Conservation (phyloP, 805 yeast species). For the Kurtzmaniella fragi region DNA sequence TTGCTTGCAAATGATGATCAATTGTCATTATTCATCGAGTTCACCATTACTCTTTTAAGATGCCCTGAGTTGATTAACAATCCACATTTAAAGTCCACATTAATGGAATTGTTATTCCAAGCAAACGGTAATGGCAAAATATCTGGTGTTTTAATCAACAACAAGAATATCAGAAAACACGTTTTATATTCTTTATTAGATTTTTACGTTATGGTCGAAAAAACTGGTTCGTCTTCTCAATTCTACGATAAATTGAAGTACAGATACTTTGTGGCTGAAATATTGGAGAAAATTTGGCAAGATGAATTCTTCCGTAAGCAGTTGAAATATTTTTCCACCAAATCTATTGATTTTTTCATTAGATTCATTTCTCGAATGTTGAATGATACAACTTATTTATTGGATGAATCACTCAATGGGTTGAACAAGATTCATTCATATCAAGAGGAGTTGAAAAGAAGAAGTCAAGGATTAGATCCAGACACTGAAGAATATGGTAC, state of each 20-base stretch:
- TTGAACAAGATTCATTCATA: slow-evolving; percentile 71
- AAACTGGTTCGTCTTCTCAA: slow-evolving; percentile 91
- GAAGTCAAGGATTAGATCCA: slow-evolving; percentile 31
- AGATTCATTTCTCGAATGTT: slow-evolving; percentile 91
- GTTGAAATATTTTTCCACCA: slow-evolving; percentile 59
- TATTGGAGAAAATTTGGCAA: slow-evolving; percentile 81
- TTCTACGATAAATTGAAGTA: slow-evolving; percentile 94
- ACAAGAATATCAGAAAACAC: slow-evolving; percentile 58
- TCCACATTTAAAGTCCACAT: slow-evolving; percentile 85
- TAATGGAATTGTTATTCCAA: slow-evolving; percentile 71
- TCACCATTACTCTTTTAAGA: slow-evolving; percentile 69
- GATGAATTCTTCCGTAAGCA: slow-evolving; percentile 63
- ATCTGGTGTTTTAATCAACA: slow-evolving; percentile 57
- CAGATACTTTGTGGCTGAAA: slow-evolving; percentile 78
- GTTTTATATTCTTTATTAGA: slow-evolving; percentile 80
- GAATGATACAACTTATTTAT: slow-evolving; percentile 85
- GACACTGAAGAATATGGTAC: slow-evolving; percentile 43
- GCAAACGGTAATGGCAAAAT: slow-evolving; percentile 65
- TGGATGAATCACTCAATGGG: slow-evolving; percentile 86
- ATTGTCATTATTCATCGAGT: slow-evolving; percentile 57
- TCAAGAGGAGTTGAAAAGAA: slow-evolving; percentile 57
- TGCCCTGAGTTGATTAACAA: slow-evolving; percentile 84
- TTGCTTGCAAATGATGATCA: slow-evolving; percentile 49
- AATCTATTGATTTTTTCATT: slow-evolving; percentile 78
- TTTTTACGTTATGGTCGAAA: slow-evolving; percentile 90